Conservation (phyloP, 164 flowering plant species). For the Nelumbo lutea region DNA sequence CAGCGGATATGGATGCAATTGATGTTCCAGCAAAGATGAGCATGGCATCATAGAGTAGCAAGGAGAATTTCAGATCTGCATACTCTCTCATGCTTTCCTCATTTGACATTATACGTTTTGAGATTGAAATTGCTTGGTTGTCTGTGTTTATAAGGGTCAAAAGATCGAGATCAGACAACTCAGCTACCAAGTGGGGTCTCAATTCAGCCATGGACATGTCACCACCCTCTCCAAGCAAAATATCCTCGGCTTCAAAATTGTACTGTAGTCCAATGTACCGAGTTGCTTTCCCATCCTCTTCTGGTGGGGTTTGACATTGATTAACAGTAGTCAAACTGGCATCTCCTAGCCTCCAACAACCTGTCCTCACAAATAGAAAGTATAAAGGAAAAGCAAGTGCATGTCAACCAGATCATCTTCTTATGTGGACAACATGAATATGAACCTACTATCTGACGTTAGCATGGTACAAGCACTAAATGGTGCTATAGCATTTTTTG, state of each 20-base stretch:
- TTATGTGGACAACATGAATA: not conserved
- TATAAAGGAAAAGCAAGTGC: constrained; percentile 4
- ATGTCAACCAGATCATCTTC: not conserved
- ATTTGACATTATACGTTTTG: constrained; percentile 21
- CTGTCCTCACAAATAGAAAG: constrained; percentile 36
- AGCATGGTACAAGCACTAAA: no score
- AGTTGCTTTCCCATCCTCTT: constrained; percentile 18
- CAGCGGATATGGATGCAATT: constrained; percentile 31
- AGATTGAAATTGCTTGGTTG: constrained; percentile 16
- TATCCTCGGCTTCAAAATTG: constrained; percentile 49
- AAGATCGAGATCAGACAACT: constrained; percentile 32
- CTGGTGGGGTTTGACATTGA: constrained; percentile 12
- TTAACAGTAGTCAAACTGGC: constrained; percentile 36
- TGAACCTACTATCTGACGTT: not conserved
- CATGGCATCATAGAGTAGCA: constrained; percentile 61
- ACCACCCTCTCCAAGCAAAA: constrained; percentile 64
- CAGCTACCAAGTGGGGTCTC: constrained; percentile 47
- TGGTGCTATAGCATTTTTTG: no score
- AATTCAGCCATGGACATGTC: constrained; percentile 65
- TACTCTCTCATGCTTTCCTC: constrained; percentile 87
- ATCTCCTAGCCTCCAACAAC: constrained; percentile 82
- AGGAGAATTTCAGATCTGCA: constrained; percentile 63
- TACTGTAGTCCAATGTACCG: constrained; percentile 29
- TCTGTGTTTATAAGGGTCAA: constrained; percentile 13
- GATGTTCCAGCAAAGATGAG: constrained; percentile 54